These are phyloP conservation scores for Phoma herbarum DNA, from an alignment of 2,329 filamentous ascomycete genomes.

Conservation along the genomic window DNA sequence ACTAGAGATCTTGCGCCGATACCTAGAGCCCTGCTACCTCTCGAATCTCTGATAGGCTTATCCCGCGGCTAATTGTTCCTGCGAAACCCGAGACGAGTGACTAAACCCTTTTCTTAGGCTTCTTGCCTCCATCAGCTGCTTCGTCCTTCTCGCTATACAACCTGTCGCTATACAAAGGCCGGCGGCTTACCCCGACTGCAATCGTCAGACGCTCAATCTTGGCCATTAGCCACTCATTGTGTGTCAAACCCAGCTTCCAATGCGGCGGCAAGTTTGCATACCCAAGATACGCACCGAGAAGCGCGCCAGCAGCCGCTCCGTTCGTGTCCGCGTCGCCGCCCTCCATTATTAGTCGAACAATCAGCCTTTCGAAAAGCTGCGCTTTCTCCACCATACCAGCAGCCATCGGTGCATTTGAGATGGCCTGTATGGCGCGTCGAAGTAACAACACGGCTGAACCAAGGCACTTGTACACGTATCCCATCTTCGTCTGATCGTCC, in stretches of 20 bases:
- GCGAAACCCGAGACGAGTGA: too few relatives aligned
- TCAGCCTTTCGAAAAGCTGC: conserved; percentile 56
- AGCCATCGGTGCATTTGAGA: conserved; percentile 1
- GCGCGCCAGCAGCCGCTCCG: conserved; percentile 61
- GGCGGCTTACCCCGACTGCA: conserved; percentile 52
- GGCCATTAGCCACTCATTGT: conserved; percentile 57
- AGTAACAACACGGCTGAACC: conserved; percentile 59
- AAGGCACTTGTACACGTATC: conserved; percentile 64
- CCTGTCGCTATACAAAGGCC: conserved; percentile 41
- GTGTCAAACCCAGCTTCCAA: conserved; percentile 59
- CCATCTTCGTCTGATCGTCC: conserved; percentile 58
- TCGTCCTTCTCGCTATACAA: conserved; percentile 51
- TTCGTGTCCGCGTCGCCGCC: conserved; percentile 66
- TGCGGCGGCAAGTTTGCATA: conserved; percentile 58
- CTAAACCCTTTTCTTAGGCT: neutral
- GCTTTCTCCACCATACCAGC: conserved; percentile 6
- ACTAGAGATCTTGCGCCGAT: too few relatives aligned
- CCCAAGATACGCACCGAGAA: conserved; percentile 60
- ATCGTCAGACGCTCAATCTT: conserved; percentile 56
- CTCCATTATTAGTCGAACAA: conserved; percentile 60
- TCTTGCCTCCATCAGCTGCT: conserved; percentile 54
- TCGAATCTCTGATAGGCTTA: too few relatives aligned
- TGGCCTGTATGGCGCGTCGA: conserved; percentile 54
- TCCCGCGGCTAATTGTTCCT: too few relatives aligned
- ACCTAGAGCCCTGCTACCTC: too few relatives aligned